A percentile compares a stretch with the other conserved stretches of the same genome.
phyloP scores from a whole-genome alignment of 208 protist species.

The Leishmania amazonensis region DNA sequence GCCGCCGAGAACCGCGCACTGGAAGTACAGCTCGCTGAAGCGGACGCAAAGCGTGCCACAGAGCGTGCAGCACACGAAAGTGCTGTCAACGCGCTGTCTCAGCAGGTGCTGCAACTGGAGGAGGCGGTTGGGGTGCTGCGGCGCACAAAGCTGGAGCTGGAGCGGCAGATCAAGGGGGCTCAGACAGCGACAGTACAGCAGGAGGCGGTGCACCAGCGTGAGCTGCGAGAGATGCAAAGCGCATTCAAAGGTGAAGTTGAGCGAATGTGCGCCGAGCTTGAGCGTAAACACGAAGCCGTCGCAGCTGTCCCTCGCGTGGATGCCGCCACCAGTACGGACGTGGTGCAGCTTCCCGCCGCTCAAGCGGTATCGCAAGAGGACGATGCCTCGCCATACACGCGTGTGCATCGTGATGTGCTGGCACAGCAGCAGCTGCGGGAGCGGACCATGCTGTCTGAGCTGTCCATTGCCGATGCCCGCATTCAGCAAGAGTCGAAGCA shows the following conservation, averaged over 20 bases:
- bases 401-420: slow-evolving; percentile 17
- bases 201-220: background rate
- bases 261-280: background rate
- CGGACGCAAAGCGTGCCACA: background rate
- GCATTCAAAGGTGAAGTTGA: background rate
- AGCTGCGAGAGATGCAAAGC: background rate
- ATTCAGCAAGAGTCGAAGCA: slow-evolving; percentile 10
- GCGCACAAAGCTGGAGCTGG: slow-evolving; percentile 5
- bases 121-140: slow-evolving; percentile 7
- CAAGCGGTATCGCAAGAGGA: no score
- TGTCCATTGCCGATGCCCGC: slow-evolving; percentile 4
- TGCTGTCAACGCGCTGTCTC: slow-evolving; percentile 4
- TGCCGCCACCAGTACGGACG: background rate
- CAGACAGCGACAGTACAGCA: background rate
- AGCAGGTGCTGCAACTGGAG: slow-evolving; percentile 26
- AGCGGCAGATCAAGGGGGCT: slow-evolving; percentile 2
- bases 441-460: slow-evolving; percentile 19
- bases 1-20: background rate
- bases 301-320: background rate
- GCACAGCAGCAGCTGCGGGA: slow-evolving; percentile 28
- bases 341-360: background rate
- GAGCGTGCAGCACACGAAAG: background rate
- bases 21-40: slow-evolving; percentile 9
- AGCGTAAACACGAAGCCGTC: background rate
- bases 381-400: background rate